Evolutionary conservation across 768 basidiomycete species (phyloP).

Genomic region (Psilocybe azurescens): DNA sequence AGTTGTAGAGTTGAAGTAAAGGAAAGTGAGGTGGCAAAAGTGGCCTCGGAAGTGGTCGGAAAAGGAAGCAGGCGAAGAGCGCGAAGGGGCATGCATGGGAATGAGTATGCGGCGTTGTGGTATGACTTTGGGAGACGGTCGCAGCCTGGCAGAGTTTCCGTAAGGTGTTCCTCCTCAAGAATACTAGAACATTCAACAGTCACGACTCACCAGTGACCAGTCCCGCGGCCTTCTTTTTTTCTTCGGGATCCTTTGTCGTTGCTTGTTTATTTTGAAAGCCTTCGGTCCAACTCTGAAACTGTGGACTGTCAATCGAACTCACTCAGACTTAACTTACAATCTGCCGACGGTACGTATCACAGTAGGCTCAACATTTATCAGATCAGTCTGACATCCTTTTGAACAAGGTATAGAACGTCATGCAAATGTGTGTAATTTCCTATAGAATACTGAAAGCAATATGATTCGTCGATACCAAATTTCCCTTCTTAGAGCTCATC

Average conservation of each 20-base stretch:
- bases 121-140: conserved; percentile 3
- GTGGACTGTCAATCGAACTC: not conserved
- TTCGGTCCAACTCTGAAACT: not conserved
- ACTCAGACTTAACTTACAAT: not conserved
- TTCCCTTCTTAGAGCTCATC: conserved; percentile 20
- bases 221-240: conserved; percentile 6
- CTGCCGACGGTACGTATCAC: not conserved
- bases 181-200: not conserved
- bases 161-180: too few species aligned
- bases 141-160: too few species aligned
- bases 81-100: conserved; percentile 58
- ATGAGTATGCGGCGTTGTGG: conserved; percentile 19
- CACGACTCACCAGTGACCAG: not conserved
- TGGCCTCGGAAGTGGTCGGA: conserved; percentile 22
- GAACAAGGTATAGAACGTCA: not conserved
- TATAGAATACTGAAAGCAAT: not conserved
- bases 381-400: not conserved
- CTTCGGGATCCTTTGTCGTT: conserved; percentile 7
- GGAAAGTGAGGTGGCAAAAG: conserved; percentile 26
- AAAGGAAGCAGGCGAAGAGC: conserved; percentile 40
- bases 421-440: not conserved
- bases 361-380: not conserved
- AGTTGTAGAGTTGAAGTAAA: conserved; percentile 49
- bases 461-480: not conserved
- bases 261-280: conserved; percentile 16